Percentiles rank a stretch among this genome's conserved stretches.
These are phyloP conservation scores for Penicillium silybi DNA, from an alignment of 495 filamentous ascomycete species.

Conservation along the genomic window DNA sequence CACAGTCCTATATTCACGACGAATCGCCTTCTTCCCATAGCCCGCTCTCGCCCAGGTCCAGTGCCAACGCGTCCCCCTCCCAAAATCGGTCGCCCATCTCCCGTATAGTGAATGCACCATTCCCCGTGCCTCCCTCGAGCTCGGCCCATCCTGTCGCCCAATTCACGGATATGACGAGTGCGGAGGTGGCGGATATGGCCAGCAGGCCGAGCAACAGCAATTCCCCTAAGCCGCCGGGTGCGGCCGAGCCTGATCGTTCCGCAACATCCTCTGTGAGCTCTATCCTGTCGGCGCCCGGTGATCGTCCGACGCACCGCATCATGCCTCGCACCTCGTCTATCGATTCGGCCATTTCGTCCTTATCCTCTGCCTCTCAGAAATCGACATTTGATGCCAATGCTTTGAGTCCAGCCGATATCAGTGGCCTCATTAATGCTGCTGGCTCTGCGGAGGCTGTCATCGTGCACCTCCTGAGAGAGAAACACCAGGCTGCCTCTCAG, in stretches of 20 bases:
- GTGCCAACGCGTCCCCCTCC: constrained; percentile 21
- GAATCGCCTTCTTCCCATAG: constrained; percentile 27
- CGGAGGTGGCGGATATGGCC: constrained; percentile 19
- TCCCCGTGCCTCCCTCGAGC: constrained; percentile 28
- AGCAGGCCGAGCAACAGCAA: constrained; percentile 16
- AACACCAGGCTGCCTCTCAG: constrained; percentile 79
- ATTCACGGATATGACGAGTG: constrained; percentile 14
- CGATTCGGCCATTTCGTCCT: constrained; percentile 86
- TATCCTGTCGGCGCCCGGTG: constrained; percentile 27
- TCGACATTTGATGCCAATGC: constrained; percentile 54
- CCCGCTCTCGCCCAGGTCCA: constrained; percentile 29
- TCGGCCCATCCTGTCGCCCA: constrained; percentile 14
- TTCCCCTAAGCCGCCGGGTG: constrained; percentile 23
- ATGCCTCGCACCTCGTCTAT: constrained; percentile 85
- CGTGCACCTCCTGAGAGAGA: constrained; percentile 83
- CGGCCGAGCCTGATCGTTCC: constrained; percentile 28
- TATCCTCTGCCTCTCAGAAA: constrained; percentile 68
- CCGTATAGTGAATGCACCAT: constrained; percentile 32
- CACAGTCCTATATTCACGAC: constrained; percentile 19
- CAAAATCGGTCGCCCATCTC: constrained; percentile 20
- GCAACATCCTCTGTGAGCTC: constrained; percentile 34
- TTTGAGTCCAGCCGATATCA: constrained; percentile 58
- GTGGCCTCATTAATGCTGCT: constrained; percentile 70
- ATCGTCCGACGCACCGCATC: constrained; percentile 38
- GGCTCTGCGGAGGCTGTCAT: constrained; percentile 89